Conservation (phyloP, 1,284 basidiomycete species). For the Pholiota adiposa region DNA sequence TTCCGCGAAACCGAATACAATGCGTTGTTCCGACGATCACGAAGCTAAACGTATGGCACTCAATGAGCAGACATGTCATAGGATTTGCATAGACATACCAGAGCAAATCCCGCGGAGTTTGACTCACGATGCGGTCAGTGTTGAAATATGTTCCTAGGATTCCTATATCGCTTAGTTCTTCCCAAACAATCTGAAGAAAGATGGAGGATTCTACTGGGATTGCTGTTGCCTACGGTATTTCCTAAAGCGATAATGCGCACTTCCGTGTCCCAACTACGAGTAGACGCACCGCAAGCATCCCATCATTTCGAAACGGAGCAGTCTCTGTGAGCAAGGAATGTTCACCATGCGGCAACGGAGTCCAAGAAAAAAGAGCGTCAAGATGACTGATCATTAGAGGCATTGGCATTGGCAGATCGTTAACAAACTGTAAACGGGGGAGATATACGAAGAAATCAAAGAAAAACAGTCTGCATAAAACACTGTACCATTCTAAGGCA, state of each 20-base stretch:
- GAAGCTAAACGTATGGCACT: neutral
- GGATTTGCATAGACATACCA: constrained; percentile 1
- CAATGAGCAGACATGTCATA: neutral
- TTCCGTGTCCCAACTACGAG: neutral
- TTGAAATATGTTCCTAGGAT: constrained; percentile 3
- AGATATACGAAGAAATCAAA: neutral
- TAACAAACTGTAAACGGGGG: neutral
- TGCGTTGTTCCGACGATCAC: constrained; percentile 4
- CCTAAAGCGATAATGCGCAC: neutral
- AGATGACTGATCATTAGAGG: neutral
- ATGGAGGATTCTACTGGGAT: neutral
- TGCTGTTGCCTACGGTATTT: neutral
- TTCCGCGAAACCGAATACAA: neutral
- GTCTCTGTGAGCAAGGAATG: neutral
- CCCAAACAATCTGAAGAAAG: neutral
- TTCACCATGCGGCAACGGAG: neutral
- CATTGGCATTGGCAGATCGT: neutral
- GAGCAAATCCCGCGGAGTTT: constrained; percentile 7
- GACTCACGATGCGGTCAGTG: neutral
- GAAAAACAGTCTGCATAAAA: neutral
- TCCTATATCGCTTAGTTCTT: neutral
- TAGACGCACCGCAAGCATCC: neutral
- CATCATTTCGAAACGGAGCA: neutral
- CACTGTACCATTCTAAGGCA: neutral
- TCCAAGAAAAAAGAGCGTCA: neutral